phyloP scores from a whole-genome alignment of 768 basidiomycete species.

The Naganishia onofrii region DNA sequence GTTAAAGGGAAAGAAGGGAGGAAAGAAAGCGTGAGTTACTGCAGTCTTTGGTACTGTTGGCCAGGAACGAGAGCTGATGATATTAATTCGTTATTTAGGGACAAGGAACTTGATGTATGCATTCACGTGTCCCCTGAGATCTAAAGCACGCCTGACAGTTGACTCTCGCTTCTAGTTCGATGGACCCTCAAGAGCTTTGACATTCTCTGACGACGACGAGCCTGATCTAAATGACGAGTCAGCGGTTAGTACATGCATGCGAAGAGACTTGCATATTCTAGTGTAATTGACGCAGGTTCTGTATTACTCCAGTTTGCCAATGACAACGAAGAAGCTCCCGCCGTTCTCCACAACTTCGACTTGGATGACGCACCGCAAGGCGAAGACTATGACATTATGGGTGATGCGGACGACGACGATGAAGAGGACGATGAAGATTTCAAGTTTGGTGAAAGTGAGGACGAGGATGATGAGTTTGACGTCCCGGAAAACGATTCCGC shows the following conservation, averaged over 20 bases:
- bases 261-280: background rate
- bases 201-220: constrained; percentile 35
- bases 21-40: constrained; percentile 40
- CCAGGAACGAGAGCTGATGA: background rate
- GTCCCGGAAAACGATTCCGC: constrained; percentile 25
- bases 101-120: background rate
- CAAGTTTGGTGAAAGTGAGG: constrained; percentile 34
- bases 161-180: background rate
- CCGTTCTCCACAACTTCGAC: constrained; percentile 43
- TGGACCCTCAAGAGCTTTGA: background rate
- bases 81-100: background rate
- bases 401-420: constrained; percentile 28
- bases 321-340: constrained; percentile 27
- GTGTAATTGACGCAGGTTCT: background rate
- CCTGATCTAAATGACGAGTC: constrained; percentile 33
- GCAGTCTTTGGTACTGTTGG: background rate
- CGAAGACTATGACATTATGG: constrained; percentile 39
- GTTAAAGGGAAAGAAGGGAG: constrained; percentile 41
- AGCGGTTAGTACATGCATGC: constrained; percentile 10
- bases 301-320: constrained; percentile 8
- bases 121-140: background rate
- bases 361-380: constrained; percentile 45
- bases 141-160: background rate
- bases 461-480: constrained; percentile 35
- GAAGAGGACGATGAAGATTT: constrained; percentile 17